A percentile compares a stretch with the other conserved stretches of the same genome.
Evolutionary conservation across 2,329 filamentous ascomycete species (phyloP).

Genomic region (Aureobasidium vineae): DNA sequence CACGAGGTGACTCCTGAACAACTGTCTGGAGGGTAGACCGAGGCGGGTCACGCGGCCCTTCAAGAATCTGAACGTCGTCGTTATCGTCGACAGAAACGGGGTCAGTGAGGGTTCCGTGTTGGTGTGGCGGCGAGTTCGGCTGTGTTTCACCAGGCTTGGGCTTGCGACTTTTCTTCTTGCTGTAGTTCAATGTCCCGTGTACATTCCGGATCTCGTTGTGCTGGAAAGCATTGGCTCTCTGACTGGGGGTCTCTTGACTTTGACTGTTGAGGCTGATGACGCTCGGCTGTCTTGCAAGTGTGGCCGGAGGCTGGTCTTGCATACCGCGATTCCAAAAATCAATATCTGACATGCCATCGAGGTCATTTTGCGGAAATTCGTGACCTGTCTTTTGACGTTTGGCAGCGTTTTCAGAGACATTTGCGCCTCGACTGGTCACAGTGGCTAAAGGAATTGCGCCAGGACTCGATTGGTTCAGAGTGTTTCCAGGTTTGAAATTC

Average conservation of each 20-base stretch:
- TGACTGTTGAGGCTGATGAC: conserved; percentile 8
- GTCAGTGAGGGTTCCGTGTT: background rate
- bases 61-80: conserved; percentile 3
- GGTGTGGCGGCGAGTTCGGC: background rate
- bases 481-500: background rate
- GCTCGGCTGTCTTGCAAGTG: background rate
- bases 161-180: conserved; percentile 10
- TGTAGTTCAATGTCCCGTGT: background rate
- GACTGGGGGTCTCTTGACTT: conserved; percentile 5
- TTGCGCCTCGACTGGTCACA: background rate
- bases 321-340: background rate
- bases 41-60: background rate
- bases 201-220: background rate
- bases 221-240: background rate
- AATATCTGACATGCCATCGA: background rate
- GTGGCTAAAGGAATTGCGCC: background rate
- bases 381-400: conserved; percentile 18
- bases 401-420: background rate
- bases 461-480: background rate
- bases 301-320: background rate
- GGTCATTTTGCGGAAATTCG: background rate
- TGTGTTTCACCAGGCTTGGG: background rate
- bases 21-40: background rate
- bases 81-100: conserved; percentile 7
- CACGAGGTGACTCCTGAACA: too few species aligned